Conservation (phyloP, 2,329 filamentous ascomycete genomes). For the Massarina eburnea region DNA sequence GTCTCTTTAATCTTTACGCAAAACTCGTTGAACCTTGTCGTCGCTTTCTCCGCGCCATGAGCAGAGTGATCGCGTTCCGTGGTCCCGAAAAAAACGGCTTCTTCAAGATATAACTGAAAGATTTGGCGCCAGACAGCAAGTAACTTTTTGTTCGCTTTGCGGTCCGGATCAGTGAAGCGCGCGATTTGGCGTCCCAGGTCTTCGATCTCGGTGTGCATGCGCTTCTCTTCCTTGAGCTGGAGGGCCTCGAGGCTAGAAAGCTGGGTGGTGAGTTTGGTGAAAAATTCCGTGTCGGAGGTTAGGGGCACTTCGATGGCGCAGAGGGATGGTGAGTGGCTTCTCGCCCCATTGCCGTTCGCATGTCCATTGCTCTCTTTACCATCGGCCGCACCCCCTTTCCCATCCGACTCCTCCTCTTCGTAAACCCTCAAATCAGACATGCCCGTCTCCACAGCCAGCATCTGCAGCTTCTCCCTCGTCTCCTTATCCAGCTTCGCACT, state of each 20-base stretch:
- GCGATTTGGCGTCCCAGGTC: constrained; percentile 66
- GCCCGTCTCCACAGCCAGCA: constrained; percentile 56
- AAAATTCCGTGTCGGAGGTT: constrained; percentile 77
- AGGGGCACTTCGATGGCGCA: constrained; percentile 71
- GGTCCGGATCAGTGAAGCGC: constrained; percentile 64
- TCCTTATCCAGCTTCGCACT: constrained; percentile 68
- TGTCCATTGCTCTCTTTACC: neutral
- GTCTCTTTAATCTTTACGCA: constrained; percentile 65
- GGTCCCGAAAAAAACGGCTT: constrained; percentile 79
- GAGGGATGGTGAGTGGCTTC: constrained; percentile 32
- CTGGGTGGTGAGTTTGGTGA: constrained; percentile 72
- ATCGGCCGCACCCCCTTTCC: constrained; percentile 4
- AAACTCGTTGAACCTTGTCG: constrained; percentile 71
- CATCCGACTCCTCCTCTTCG: constrained; percentile 22
- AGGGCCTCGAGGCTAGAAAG: constrained; percentile 69
- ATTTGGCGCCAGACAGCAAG: constrained; percentile 77
- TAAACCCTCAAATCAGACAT: constrained; percentile 42
- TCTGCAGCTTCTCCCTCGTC: constrained; percentile 65
- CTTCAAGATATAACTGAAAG: constrained; percentile 79
- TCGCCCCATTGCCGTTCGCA: constrained; percentile 3
- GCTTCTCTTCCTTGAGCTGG: constrained; percentile 65
- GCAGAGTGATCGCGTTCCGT: constrained; percentile 70
- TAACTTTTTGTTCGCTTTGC: constrained; percentile 63
- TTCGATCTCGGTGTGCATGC: constrained; percentile 64
- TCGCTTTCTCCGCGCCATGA: constrained; percentile 65